phyloP scores from a whole-genome alignment of 2,329 filamentous ascomycete species.

The Endocalyx cinctus region DNA sequence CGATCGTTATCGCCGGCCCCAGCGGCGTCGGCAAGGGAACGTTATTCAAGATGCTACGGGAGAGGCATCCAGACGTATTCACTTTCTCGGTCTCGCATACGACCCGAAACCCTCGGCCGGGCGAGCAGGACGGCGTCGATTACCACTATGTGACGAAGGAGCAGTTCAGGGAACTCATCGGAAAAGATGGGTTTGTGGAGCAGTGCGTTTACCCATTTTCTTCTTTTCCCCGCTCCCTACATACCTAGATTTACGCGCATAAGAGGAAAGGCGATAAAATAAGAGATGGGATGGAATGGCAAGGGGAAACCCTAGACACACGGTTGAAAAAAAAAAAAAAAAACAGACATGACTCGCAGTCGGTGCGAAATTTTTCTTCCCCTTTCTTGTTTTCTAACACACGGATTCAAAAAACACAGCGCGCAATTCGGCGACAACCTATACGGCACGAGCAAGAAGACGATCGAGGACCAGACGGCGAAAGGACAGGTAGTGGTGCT shows the following conservation, averaged over 20 bases:
- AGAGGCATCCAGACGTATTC: constrained; percentile 46
- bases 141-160: constrained; percentile 73
- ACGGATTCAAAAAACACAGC: constrained; percentile 35
- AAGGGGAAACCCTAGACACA: too few relatives aligned
- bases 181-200: constrained; percentile 75
- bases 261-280: too few relatives aligned
- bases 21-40: constrained; percentile 80
- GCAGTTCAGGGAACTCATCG: constrained; percentile 64
- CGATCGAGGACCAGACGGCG: constrained; percentile 69
- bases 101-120: constrained; percentile 69
- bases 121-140: constrained; percentile 71
- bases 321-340: too few relatives aligned
- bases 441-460: constrained; percentile 80
- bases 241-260: neutral
- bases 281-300: too few relatives aligned
- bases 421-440: constrained; percentile 80
- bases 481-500: constrained; percentile 74
- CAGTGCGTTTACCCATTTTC: constrained; percentile 21
- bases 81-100: constrained; percentile 67
- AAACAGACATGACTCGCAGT: too few relatives aligned
- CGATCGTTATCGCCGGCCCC: constrained; percentile 75
- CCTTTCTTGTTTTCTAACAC: too few relatives aligned
- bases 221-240: neutral
- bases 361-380: too few relatives aligned
- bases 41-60: constrained; percentile 67